Evolutionary conservation across 2,329 filamentous ascomycete genomes (phyloP).

Genomic region (Colletotrichum musicola): DNA sequence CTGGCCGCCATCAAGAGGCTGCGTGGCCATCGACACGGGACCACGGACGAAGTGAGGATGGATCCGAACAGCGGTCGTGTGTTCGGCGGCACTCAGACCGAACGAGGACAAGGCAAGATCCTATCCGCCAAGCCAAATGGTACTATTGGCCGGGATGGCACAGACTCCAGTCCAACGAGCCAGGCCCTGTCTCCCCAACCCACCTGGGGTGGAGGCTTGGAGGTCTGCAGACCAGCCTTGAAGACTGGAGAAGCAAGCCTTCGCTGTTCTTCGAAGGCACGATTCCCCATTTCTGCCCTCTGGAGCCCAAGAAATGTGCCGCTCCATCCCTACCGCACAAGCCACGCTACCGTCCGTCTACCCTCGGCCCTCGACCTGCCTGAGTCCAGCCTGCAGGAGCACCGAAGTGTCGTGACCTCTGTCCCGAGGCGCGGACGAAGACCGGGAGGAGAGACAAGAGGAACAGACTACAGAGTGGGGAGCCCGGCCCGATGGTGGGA

Average conservation of each 20-base stretch:
- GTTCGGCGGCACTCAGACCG: conserved; percentile 46
- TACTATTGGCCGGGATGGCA: conserved; percentile 39
- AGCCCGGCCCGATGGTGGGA: conserved; percentile 20
- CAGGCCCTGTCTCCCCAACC: conserved; percentile 20
- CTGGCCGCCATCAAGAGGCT: conserved; percentile 12
- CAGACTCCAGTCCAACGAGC: conserved; percentile 36
- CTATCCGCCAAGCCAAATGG: conserved; percentile 22
- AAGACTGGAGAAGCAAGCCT: conserved; percentile 31
- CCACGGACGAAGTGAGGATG: conserved; percentile 22
- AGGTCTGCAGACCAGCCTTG: conserved; percentile 35
- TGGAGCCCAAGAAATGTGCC: conserved; percentile 3
- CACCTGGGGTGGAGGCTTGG: conserved; percentile 25
- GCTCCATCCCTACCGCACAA: conserved; percentile 20
- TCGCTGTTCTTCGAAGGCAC: conserved; percentile 1
- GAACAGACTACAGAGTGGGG: conserved; percentile 8
- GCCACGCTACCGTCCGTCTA: conserved; percentile 10
- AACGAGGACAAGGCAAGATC: conserved; percentile 35
- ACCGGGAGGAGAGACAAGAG: conserved; percentile 20
- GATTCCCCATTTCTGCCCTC: conserved; percentile 20
- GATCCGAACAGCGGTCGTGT: conserved; percentile 9
- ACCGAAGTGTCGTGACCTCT: conserved; percentile 24
- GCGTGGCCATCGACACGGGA: conserved; percentile 13
- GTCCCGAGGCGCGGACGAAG: conserved; percentile 22
- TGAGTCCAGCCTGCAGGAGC: conserved; percentile 1
- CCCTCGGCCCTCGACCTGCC: conserved; percentile 10